Conservation (phyloP, 257 asterid genomes). For the Scutellaria galericulata region DNA sequence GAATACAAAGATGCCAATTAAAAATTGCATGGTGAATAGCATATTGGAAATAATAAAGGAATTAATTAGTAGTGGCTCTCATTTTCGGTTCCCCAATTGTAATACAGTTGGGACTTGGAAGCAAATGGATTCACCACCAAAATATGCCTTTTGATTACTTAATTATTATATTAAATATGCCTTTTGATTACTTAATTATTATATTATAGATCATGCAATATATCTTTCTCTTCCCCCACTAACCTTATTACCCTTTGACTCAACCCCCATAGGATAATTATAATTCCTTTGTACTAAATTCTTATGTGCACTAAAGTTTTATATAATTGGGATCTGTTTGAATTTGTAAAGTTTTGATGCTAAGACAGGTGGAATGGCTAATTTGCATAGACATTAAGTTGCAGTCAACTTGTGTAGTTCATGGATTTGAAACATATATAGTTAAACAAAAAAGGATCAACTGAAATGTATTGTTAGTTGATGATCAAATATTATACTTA, state of each 20-base stretch:
- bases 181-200: too few species aligned
- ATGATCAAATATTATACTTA: too few species aligned
- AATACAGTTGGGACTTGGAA: constrained; percentile 36
- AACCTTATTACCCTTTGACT: background rate
- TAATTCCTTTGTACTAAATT: background rate
- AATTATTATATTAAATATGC: constrained; percentile 31
- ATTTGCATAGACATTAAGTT: too few species aligned
- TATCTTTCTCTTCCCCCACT: constrained; percentile 34
- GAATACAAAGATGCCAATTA: background rate
- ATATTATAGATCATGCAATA: constrained; percentile 32
- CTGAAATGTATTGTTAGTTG: too few species aligned
- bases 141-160: constrained; percentile 40
- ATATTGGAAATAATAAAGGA: constrained; percentile 12
- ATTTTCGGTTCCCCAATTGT: constrained; percentile 42
- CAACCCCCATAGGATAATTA: background rate
- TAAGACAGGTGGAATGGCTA: too few species aligned
- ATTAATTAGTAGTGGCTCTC: constrained; percentile 31
- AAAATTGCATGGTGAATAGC: constrained; percentile 19
- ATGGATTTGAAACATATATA: too few species aligned
- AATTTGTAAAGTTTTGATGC: too few species aligned
- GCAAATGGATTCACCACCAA: constrained; percentile 47
- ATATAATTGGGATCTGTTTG: too few species aligned
- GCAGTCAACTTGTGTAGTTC: too few species aligned
- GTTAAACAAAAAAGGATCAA: too few species aligned
- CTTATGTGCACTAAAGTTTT: too few species aligned